These are phyloP conservation scores for Cladosporium velox DNA, from an alignment of 2,329 filamentous ascomycete species.

Conservation along the genomic window DNA sequence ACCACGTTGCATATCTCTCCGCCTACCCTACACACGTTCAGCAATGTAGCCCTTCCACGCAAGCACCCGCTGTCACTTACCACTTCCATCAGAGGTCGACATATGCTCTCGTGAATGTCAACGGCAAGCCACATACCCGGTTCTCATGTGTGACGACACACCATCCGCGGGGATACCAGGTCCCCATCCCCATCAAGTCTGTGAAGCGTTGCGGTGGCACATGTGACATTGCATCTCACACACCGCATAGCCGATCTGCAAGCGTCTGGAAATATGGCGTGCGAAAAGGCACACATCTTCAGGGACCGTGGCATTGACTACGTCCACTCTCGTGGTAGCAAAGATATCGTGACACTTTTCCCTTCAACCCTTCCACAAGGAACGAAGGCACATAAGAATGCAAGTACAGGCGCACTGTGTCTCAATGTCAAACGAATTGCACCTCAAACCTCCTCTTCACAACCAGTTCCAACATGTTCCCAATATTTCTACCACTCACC, in stretches of 20 bases:
- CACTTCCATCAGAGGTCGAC: background rate
- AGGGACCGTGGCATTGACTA: background rate
- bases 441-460: background rate
- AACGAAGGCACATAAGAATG: background rate
- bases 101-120: background rate
- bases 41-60: background rate
- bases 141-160: background rate
- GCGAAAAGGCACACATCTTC: background rate
- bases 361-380: too few species aligned
- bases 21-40: background rate
- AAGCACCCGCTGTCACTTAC: background rate
- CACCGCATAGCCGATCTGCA: background rate
- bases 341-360: background rate
- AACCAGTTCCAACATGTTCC: background rate
- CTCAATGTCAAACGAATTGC: background rate
- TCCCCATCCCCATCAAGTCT: background rate
- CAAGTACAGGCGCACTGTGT: background rate
- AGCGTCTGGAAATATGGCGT: too few species aligned
- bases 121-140: background rate
- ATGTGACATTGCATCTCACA: conserved; percentile 10
- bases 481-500: background rate
- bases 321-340: background rate
- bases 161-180: background rate
- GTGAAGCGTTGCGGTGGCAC: conserved; percentile 1
- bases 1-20: background rate